Evolutionary conservation across 768 basidiomycete species (phyloP).

Genomic region (Inosperma sp.): DNA sequence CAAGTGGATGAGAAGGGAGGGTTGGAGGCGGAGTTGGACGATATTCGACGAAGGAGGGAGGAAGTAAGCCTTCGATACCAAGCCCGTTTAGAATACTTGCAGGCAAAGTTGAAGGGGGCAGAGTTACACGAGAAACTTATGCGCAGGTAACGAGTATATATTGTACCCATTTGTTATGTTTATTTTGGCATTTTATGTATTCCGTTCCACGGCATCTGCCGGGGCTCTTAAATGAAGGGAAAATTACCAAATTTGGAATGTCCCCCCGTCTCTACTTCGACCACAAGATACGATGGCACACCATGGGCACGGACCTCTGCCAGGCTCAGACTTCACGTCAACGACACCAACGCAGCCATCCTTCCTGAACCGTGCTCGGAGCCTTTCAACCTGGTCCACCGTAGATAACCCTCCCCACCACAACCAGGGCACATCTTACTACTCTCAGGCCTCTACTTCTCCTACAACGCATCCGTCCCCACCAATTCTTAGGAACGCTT

Average conservation of each 20-base stretch:
- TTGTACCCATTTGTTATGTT: not conserved
- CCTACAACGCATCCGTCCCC: constrained; percentile 43
- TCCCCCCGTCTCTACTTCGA: too few relatives aligned
- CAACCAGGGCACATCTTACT: constrained; percentile 67
- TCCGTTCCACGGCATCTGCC: too few relatives aligned
- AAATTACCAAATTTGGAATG: too few relatives aligned
- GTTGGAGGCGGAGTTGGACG: constrained; percentile 58
- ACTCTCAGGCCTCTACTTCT: constrained; percentile 41
- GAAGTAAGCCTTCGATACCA: constrained; percentile 73
- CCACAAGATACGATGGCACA: too few relatives aligned
- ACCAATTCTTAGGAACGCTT: constrained; percentile 48
- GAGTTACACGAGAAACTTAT: constrained; percentile 78
- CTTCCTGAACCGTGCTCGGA: constrained; percentile 43
- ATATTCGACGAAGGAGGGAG: constrained; percentile 62
- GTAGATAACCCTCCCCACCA: constrained; percentile 60
- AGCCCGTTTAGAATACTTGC: constrained; percentile 70
- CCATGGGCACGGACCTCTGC: too few relatives aligned
- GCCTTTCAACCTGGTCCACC: constrained; percentile 57
- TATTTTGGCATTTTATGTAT: constrained; percentile 10
- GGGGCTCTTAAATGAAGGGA: too few relatives aligned
- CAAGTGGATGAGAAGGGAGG: constrained; percentile 27
- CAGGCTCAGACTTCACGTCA: constrained; percentile 31
- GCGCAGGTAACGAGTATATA: constrained; percentile 41
- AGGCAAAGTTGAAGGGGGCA: constrained; percentile 78
- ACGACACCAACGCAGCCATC: constrained; percentile 43